Evolutionary conservation across 2,329 filamentous ascomycete genomes (phyloP).

Genomic region (Incumbomyces lentus): DNA sequence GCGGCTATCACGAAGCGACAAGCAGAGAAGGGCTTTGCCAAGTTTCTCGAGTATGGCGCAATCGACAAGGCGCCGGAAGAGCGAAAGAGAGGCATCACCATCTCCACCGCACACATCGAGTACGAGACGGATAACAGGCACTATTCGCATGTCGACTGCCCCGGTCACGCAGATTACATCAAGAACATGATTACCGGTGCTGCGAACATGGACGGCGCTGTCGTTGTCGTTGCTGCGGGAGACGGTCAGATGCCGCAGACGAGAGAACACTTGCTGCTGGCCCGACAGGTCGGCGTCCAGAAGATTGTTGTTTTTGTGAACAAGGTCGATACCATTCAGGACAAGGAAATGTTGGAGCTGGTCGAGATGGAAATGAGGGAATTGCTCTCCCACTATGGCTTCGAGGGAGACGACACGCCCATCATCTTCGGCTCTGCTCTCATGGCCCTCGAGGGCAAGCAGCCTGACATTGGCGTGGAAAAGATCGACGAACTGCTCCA

Average conservation of each 20-base stretch:
- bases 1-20: slow-evolving; percentile 98
- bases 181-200: slow-evolving; percentile 99
- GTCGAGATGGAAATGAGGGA: slow-evolving; percentile 99
- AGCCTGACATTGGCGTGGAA: slow-evolving; percentile 71
- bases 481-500: slow-evolving; percentile 88
- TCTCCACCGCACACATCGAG: slow-evolving; percentile 96
- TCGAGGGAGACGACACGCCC: slow-evolving; percentile 95
- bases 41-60: slow-evolving; percentile 90
- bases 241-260: slow-evolving; percentile 99
- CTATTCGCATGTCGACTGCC: slow-evolving; percentile 99
- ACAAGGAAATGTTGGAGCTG: slow-evolving; percentile 98
- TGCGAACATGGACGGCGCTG: slow-evolving; percentile 97
- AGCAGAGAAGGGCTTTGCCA: slow-evolving; percentile 85
- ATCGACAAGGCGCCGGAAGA: slow-evolving; percentile 99
- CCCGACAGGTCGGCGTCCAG: slow-evolving; percentile 96
- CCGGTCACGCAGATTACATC: slow-evolving; percentile 99
- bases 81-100: slow-evolving; percentile 99
- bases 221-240: slow-evolving; percentile 95
- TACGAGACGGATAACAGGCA: slow-evolving; percentile 89
- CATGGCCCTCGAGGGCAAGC: slow-evolving; percentile 78
- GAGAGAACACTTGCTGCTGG: slow-evolving; percentile 92
- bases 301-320: slow-evolving; percentile 99
- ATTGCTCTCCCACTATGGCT: slow-evolving; percentile 82
- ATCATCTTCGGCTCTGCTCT: slow-evolving; percentile 96
- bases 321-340: slow-evolving; percentile 95